Evolutionary conservation across 208 protist species (phyloP), one percentile per base, ranked within the genome.

Genomic region (Trypanosoma congolense): DNA sequence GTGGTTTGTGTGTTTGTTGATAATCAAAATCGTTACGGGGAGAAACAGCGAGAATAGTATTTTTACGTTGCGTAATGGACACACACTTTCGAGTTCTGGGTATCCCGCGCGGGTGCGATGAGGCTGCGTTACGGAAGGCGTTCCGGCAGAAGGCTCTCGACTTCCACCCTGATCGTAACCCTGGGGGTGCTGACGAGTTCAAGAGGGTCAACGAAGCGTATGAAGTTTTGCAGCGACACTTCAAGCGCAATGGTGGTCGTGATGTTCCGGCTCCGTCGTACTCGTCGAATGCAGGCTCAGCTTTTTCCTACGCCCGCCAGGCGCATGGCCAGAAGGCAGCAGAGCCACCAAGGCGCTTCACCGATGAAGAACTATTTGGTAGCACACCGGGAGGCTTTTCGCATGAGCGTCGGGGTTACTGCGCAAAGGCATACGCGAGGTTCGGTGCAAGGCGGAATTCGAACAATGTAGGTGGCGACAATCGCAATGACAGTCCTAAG

Each of bases 161-260:
- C 46, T 85, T 80, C 28, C 96, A 98, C 64, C 96, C 96, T 4
- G 96, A 98, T 60, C 79, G 90, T 36, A 98, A 98, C 52, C 80
- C 76, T 0, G 59, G 49, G 4, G 82, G 83, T 6, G 76, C 67
- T 4, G 80, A 96, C n/a, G 80, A 71, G 21, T 95, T 95, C 59
- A 89, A 95, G 41, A 49, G 45, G 2, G 85, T 99, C 21, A 83
- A 83, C 26, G 65, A 77, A 21, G 97, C 97, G 16, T 99, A 99
- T 73, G 96, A 99, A 46, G 82, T 98, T n/a, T 74, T 97, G 5
- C 76, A 31, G 16, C 69, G 95, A 16, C 51, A 82, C 28, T 62
- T 77, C 22, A 69, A 73, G 54, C 44, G 52, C 4, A 45, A 71
- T 50, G 70, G 73, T 45, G 70, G 64, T 10, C 49, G 48, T 33